Evolutionary conservation across 2,329 filamentous ascomycete species (phyloP).

Genomic region (Aureobasidium sp.): DNA sequence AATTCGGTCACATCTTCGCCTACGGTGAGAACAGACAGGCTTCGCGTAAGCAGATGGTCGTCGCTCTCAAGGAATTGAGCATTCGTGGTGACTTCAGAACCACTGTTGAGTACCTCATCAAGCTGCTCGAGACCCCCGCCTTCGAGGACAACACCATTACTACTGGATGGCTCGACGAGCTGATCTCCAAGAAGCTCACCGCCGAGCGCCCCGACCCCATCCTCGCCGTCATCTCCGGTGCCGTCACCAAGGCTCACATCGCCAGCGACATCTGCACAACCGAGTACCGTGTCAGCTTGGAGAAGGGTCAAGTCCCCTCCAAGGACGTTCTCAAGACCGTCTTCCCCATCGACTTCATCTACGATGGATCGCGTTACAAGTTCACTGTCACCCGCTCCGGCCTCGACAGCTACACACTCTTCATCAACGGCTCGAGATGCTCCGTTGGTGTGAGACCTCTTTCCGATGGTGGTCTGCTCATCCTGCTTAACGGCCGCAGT

Average conservation of each 20-base stretch:
- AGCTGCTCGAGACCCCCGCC: constrained; percentile 93
- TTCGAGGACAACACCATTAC: constrained; percentile 99
- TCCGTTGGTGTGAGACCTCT: constrained; percentile 86
- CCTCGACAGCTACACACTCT: constrained; percentile 88
- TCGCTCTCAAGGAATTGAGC: constrained; percentile 95
- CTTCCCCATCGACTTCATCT: constrained; percentile 97
- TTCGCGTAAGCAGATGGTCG: constrained; percentile 98
- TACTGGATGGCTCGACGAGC: constrained; percentile 95
- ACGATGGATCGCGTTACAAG: constrained; percentile 93
- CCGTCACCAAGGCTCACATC: constrained; percentile 87
- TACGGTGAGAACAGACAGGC: constrained; percentile 96
- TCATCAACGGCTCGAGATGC: constrained; percentile 98
- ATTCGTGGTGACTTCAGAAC: constrained; percentile 99
- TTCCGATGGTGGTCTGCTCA: constrained; percentile 84
- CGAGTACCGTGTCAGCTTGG: constrained; percentile 79
- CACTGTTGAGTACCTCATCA: constrained; percentile 97
- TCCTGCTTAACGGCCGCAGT: constrained; percentile 82
- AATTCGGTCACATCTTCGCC: constrained; percentile 98
- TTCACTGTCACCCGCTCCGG: constrained; percentile 94
- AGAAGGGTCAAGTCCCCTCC: constrained; percentile 94
- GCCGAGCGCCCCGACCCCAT: constrained; percentile 91
- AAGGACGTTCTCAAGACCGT: constrained; percentile 97
- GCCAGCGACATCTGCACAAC: constrained; percentile 82
- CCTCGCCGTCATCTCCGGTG: constrained; percentile 87
- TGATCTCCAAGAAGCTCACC: constrained; percentile 95